Conservation (phyloP, 1,284 basidiomycete species). For the Pseudozyma hubeiensis region DNA sequence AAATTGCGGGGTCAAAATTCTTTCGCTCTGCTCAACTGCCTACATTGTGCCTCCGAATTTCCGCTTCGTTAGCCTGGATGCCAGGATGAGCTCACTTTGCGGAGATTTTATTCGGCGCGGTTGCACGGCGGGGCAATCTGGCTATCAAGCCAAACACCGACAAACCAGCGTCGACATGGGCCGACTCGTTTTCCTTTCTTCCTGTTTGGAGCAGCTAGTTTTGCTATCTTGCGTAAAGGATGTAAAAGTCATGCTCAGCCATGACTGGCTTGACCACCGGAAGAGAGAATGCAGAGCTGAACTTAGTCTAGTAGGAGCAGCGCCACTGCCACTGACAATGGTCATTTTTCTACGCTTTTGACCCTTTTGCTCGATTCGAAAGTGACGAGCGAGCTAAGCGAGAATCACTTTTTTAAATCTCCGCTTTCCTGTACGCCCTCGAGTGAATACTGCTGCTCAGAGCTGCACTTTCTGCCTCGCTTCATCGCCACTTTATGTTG, state of each 20-base stretch:
- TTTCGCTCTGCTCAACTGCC: constrained; percentile 1
- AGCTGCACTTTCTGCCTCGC: no score
- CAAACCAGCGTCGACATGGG: no score
- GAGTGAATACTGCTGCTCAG: not conserved
- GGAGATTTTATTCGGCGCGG: not conserved
- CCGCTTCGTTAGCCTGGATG: no score
- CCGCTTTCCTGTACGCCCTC: constrained; percentile 13
- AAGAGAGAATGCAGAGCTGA: no score
- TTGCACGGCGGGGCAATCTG: not conserved
- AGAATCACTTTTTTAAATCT: constrained; percentile 13
- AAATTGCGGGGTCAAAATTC: constrained; percentile 1
- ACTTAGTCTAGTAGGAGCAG: no score
- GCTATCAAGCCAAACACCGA: not conserved
- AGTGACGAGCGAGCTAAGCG: not conserved
- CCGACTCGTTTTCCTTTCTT: not conserved
- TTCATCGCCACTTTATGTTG: not conserved
- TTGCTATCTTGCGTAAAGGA: no score
- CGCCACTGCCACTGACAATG: no score
- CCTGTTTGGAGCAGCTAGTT: no score
- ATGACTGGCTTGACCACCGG: no score
- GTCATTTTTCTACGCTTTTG: not conserved
- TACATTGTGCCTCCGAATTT: not conserved
- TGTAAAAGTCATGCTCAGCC: no score
- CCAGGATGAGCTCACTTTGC: not conserved
- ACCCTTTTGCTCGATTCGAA: constrained; percentile 1